Base-by-base conservation (phyloP, 176 grass and related monocot species). In the Chloris gayana region DNA sequence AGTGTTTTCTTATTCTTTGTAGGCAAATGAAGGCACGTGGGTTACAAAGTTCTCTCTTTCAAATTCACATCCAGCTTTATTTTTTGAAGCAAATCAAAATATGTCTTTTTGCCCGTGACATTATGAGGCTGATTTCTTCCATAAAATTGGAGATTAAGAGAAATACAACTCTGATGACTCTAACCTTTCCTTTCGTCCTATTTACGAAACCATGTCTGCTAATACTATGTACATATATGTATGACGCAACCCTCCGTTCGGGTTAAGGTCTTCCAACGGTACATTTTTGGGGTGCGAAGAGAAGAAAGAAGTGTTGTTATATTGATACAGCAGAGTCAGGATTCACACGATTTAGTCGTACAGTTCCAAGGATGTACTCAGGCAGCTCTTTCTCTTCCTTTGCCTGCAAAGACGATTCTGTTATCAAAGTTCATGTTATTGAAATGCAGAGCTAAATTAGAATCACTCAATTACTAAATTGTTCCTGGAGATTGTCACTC, bases 311-410 rank as follows among this genome's bases (percentile, higher is more conserved):
- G 74, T 67, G 39, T 38, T 50, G n/a, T 75, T 67, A 93, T 35
- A 95, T 74, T 18, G 75, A 39, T 12, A 82, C 71, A 53, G 95
- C 95, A 58, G 82, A 82, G 37, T 93, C 88, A 0, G 83, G 81
- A 82, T 82, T 91, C 59, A 91, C 74, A 12, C 86, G 92, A 14
- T 95, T 98, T 62, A 98, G 79, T 17, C 88, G 85, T 51, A 98
- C 92, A 39, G 95, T 93, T 44, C 95, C 95, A 74, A 98, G 86
- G 84, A 98, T 88, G 82, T 95, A 98, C 78, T 98, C 95, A 17
- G 95, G 95, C 44, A 98, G 87, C 87, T 95, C 95, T n/a, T 58
- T 86, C 81, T 93, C 95, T 75, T 98, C 92, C 75, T 87, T 91
- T 49, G 90, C 95, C 95, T 98, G 92, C 75, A 90, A 66, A 76